These are phyloP conservation scores for Mesembryanthemum crystallinum DNA, from an alignment of 148 eudicot genomes.

Conservation along the genomic window DNA sequence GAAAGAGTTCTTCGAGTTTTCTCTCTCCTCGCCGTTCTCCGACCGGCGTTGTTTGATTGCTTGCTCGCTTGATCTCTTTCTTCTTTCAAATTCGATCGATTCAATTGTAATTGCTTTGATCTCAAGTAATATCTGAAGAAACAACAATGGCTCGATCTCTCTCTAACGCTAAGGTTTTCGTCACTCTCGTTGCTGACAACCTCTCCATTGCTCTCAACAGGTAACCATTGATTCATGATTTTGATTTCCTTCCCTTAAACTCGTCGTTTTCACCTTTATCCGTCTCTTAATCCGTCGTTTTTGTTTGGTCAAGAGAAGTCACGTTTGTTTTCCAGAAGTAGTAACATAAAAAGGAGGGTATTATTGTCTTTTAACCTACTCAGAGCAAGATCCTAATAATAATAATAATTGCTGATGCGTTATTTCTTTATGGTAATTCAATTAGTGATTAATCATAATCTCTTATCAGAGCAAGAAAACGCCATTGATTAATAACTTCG, in stretches of 20 bases:
- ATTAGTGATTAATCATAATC: no score
- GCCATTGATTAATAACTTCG: not conserved
- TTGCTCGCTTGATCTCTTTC: constrained; percentile 20
- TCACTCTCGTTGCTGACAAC: constrained; percentile 43
- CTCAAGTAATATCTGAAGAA: not conserved
- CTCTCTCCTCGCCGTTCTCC: constrained; percentile 17
- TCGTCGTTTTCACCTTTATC: not conserved
- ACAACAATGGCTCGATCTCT: constrained; percentile 53
- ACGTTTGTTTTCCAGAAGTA: not conserved
- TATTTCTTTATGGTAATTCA: no score
- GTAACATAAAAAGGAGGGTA: not conserved
- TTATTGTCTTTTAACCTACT: no score
- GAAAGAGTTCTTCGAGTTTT: constrained; percentile 8
- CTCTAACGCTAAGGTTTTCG: constrained; percentile 53
- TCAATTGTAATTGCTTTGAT: no score
- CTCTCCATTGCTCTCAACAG: constrained; percentile 39
- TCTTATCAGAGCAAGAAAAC: no score
- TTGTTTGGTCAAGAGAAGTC: not conserved
- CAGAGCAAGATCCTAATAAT: no score
- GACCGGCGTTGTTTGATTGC: constrained; percentile 6
- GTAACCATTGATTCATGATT: constrained; percentile 17
- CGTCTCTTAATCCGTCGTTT: not conserved
- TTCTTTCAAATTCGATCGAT: not conserved
- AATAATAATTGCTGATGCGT: no score
- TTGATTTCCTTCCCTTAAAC: not conserved